These are phyloP conservation scores for Yarrowia sp. DNA, from an alignment of 805 yeast genomes.

Conservation along the genomic window DNA sequence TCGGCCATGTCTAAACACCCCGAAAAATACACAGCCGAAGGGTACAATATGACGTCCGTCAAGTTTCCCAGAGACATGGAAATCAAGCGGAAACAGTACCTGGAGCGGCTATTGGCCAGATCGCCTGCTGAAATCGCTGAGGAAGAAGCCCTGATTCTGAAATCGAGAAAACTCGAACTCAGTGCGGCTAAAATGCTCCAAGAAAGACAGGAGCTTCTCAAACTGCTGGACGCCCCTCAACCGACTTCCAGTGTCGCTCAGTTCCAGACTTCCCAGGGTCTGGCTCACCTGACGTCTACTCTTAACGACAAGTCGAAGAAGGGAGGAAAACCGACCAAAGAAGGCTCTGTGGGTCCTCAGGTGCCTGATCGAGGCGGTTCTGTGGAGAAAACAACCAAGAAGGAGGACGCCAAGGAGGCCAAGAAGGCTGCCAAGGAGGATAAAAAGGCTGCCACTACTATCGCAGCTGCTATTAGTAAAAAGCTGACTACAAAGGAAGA, in stretches of 20 bases:
- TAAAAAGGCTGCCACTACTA: constrained; percentile 44
- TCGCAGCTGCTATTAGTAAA: constrained; percentile 50
- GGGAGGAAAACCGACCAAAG: constrained; percentile 49
- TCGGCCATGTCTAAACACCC: constrained; percentile 59
- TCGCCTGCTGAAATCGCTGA: constrained; percentile 98
- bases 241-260: constrained; percentile 70
- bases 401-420: constrained; percentile 23
- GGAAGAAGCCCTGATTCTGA: constrained; percentile 92
- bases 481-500: constrained; percentile 78
- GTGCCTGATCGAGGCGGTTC: constrained; percentile 39
- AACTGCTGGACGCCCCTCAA: constrained; percentile 87
- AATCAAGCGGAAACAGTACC: constrained; percentile 76
- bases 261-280: constrained; percentile 83
- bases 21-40: constrained; percentile 46
- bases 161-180: constrained; percentile 88
- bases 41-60: constrained; percentile 51
- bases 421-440: constrained; percentile 41
- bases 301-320: constrained; percentile 70
- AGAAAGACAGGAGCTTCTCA: constrained; percentile 80
- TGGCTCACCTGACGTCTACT: constrained; percentile 82
- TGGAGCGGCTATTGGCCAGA: constrained; percentile 76
- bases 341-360: constrained; percentile 40
- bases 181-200: constrained; percentile 86
- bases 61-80: constrained; percentile 76
- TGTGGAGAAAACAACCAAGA: constrained; percentile 38